Base-by-base conservation (phyloP, 495 filamentous ascomycete species). In the Penicillium paradoxum region DNA sequence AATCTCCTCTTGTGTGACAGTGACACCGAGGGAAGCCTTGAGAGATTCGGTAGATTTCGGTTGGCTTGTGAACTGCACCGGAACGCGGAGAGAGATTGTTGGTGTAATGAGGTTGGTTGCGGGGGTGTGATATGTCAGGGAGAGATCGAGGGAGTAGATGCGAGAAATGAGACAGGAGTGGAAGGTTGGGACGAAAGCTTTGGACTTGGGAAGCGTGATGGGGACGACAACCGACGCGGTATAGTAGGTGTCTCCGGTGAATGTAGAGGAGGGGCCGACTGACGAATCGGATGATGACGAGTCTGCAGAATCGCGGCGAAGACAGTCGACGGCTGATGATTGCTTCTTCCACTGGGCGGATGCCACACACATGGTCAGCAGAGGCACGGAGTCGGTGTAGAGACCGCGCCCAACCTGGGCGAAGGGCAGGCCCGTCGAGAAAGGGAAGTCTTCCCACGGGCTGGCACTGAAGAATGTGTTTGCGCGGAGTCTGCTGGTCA, bases 121-220 rank as follows among this genome's bases (percentile, higher is more conserved):
- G 5, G 81, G 74, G 0, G 82, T 79, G 48, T 83, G 78, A 36
- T 88, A 69, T 3, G 82, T 74, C 47, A 92, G 62, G 7, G 75
- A 73, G 43, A 97, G 70, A 37, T 87, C 84, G 18, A 97, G 75
- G 8, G 77, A 73, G 71, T 98, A 97, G 21, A 84, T 71, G 53
- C 93, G 85, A 14, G 86, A n/a, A n/a, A 87, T 74, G 58, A 96
- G 80, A 69, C 93, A 98, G 48, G 83, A 82, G 70, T 93, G 85
- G 72, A 97, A 98, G 15, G 89, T 91, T 0, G 93, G 95, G 24
- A 93, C 69, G 69, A 91, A 90, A 2, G 82, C 74, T 54, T 84
- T 88, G 57, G 80, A 82, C 9, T 68, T 72, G 0, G 93, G 90
- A 1, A 95, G 73, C 0, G 79, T 74, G 65, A 98, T 71, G 0